These are phyloP conservation scores for Tricholoma bakamatsutake DNA, from an alignment of 768 basidiomycete species.

Conservation along the genomic window DNA sequence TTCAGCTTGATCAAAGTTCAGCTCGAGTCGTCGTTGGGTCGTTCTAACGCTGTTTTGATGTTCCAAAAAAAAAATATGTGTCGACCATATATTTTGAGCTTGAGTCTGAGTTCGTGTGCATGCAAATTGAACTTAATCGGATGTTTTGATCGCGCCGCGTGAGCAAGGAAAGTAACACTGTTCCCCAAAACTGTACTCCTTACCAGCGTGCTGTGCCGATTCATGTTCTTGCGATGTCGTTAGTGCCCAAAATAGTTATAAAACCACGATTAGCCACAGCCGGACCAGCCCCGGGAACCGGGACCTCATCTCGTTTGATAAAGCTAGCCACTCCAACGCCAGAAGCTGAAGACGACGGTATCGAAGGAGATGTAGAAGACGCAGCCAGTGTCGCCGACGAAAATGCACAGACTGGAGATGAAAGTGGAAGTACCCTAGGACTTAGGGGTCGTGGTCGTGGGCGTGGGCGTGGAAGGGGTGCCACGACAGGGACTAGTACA, in stretches of 20 bases:
- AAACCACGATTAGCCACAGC: constrained; percentile 31
- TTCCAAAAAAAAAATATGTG: neutral
- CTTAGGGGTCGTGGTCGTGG: constrained; percentile 39
- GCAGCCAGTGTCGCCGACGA: constrained; percentile 27
- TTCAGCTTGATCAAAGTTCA: neutral
- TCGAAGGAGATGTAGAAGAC: constrained; percentile 29
- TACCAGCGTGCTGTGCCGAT: neutral
- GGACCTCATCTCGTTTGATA: constrained; percentile 19
- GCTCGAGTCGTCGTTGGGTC: constrained; percentile 1
- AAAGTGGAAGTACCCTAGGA: constrained; percentile 23
- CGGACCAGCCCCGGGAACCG: constrained; percentile 18
- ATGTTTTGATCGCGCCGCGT: neutral
- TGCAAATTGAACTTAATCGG: neutral
- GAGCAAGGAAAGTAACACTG: neutral
- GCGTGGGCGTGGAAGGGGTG: constrained; percentile 26
- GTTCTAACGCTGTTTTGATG: constrained; percentile 1
- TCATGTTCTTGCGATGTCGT: constrained; percentile 2
- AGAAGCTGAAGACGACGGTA: constrained; percentile 22
- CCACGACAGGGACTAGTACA: constrained; percentile 21
- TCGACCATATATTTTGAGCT: neutral
- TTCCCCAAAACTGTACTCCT: neutral
- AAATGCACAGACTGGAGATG: constrained; percentile 27
- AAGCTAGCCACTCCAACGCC: constrained; percentile 13
- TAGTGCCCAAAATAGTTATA: constrained; percentile 44
- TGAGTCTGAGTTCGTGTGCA: neutral